Base-by-base conservation (phyloP, 2,329 filamentous ascomycete species). In the Rutstroemia sp. region DNA sequence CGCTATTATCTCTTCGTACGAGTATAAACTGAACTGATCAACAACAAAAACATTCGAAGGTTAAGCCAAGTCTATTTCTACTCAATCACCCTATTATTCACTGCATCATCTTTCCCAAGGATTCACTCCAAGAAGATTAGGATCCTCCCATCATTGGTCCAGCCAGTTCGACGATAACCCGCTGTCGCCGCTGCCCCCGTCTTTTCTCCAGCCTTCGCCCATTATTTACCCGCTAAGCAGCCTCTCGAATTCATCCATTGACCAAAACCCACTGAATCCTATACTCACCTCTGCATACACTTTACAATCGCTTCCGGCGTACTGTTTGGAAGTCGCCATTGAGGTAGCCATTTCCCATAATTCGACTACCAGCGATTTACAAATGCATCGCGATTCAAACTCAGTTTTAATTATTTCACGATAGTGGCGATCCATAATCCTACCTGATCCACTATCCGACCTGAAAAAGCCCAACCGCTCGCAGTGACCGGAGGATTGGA, bases 331-430 rank as follows among this genome's bases (percentile, higher is more conserved):
- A 17, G 39, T 42, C 39, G 39, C 3, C 4, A 42, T 42, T 42
- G 30, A 34, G 9, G 10, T 34, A 34, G 30, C 30, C 30, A 34
- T 12, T 34, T 34, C 30, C 30, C 12, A 10, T 12, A 34, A 34
- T 19, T 42, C 39, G 14, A 19, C 16, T 14, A 42, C 17, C n/a
- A 17, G n/a, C 39, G 39, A 42, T 2, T 54, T 25, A 44, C 46
- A 55, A 44, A 55, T 55, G 53, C 6, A 30, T 27, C 36, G 19
- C 30, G 23, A 34, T 17, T 21, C 17, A 23, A 19, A 16, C 50
- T 55, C 27, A 36, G 25, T 50, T 7, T 46, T 46, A 30, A 34
- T 50, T 55, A 4, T 42, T 44, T 55, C 38, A 54, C 34, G 52
- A 54, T 30, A 25, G 23, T 36, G 52, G 17, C 52, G 25, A 36